Evolutionary conservation across 2,329 filamentous ascomycete genomes (phyloP).

Genomic region (Calonectria hongkongensis): DNA sequence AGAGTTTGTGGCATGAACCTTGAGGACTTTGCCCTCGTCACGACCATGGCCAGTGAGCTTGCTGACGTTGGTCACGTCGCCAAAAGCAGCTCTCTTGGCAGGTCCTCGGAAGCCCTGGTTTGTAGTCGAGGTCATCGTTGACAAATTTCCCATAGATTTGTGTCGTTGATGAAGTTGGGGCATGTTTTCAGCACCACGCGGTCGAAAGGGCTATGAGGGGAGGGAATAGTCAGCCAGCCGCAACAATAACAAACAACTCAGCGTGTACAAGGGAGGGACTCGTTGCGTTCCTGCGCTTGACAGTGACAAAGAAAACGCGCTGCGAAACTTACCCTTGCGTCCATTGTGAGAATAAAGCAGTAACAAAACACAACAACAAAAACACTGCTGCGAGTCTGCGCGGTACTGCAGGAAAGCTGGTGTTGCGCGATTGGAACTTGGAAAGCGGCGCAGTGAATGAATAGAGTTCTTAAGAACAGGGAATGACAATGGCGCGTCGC

Average conservation of each 20-base stretch:
- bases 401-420: slow-evolving; percentile 42
- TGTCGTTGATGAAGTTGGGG: slow-evolving; percentile 82
- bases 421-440: slow-evolving; percentile 49
- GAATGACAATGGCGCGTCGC: slow-evolving; percentile 38
- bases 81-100: slow-evolving; percentile 86
- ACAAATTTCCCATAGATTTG: slow-evolving; percentile 83
- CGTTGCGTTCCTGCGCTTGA: slow-evolving; percentile 25
- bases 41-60: slow-evolving; percentile 58
- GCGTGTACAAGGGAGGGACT: slow-evolving; percentile 46
- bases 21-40: slow-evolving; percentile 61
- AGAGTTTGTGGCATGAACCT: slow-evolving; percentile 53
- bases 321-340: slow-evolving; percentile 59
- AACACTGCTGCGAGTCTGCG: slow-evolving; percentile 40
- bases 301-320: slow-evolving; percentile 41
- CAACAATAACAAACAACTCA: slow-evolving; percentile 29
- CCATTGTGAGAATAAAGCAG: slow-evolving; percentile 55
- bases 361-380: slow-evolving; percentile 16
- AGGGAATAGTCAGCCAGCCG: slow-evolving; percentile 41
- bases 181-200: slow-evolving; percentile 70
- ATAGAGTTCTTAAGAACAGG: slow-evolving; percentile 22
- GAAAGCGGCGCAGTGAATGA: slow-evolving; percentile 34
- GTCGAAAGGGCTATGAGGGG: slow-evolving; percentile 61
- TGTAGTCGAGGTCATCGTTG: slow-evolving; percentile 52
- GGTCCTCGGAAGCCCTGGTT: slow-evolving; percentile 62
- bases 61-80: slow-evolving; percentile 85